These are phyloP conservation scores for Fragaria iinumae DNA, from an alignment of 306 rosid genomes.

Conservation along the genomic window DNA sequence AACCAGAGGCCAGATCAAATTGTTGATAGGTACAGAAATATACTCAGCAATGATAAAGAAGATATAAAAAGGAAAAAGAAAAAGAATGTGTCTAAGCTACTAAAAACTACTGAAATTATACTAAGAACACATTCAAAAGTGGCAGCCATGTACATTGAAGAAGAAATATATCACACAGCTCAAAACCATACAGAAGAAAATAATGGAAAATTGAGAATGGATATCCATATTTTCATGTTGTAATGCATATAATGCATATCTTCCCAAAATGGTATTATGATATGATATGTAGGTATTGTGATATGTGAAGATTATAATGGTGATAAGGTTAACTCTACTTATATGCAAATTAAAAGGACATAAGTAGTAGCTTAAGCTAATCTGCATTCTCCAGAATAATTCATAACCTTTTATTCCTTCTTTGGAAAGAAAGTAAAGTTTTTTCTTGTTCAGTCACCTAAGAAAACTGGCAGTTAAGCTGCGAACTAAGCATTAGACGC, in stretches of 20 bases:
- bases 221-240: too few relatives aligned
- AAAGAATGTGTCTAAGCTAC: background rate
- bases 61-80: background rate
- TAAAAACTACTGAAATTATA: background rate
- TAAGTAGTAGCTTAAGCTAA: background rate
- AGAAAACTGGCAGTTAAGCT: background rate
- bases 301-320: background rate
- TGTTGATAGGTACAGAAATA: background rate
- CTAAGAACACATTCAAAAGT: background rate
- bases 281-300: too few relatives aligned
- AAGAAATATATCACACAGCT: background rate
- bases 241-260: background rate
- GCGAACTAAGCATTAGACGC: background rate
- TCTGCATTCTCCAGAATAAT: background rate
- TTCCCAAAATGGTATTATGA: background rate
- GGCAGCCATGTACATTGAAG: background rate
- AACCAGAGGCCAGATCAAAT: background rate
- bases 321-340: background rate
- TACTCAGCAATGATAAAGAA: background rate
- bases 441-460: background rate
- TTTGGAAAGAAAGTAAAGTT: background rate
- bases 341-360: background rate
- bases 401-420: background rate
- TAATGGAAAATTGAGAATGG: background rate
- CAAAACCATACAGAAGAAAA: background rate